Conservation (phyloP, 768 basidiomycete genomes). For the Xerocomus potaroensis region DNA sequence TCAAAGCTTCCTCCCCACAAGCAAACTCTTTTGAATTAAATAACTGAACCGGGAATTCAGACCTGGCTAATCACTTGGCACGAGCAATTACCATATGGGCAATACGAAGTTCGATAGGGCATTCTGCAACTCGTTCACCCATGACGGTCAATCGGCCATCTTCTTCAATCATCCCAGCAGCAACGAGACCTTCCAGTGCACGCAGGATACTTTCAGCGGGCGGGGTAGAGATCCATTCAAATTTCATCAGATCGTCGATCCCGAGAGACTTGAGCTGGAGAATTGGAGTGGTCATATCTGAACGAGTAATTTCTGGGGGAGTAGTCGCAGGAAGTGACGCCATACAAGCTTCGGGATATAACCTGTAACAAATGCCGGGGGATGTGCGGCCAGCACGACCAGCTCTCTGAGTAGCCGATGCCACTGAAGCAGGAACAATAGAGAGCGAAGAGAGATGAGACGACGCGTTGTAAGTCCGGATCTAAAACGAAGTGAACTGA, state of each 20-base stretch:
- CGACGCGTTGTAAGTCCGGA: constrained; percentile 85
- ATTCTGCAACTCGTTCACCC: constrained; percentile 88
- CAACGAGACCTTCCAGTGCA: constrained; percentile 78
- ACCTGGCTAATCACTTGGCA: not conserved
- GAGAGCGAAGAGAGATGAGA: constrained; percentile 81
- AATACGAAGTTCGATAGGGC: constrained; percentile 88
- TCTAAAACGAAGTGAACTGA: constrained; percentile 40
- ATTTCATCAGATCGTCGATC: constrained; percentile 91
- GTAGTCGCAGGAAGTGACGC: constrained; percentile 62
- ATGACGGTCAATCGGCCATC: constrained; percentile 71
- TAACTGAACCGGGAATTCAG: constrained; percentile 45
- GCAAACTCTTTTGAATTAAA: constrained; percentile 80
- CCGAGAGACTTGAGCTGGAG: constrained; percentile 93
- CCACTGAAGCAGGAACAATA: constrained; percentile 77
- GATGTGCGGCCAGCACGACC: constrained; percentile 95
- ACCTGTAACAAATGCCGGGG: constrained; percentile 86
- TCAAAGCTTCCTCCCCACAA: constrained; percentile 94
- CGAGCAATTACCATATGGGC: constrained; percentile 77
- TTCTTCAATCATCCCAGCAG: constrained; percentile 79
- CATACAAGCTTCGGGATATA: constrained; percentile 70
- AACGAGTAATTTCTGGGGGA: constrained; percentile 85
- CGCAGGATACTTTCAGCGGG: constrained; percentile 81
- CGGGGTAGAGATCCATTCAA: constrained; percentile 91
- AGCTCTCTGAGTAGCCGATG: constrained; percentile 89
- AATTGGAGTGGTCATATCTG: constrained; percentile 87